Percentiles rank a stretch among this genome's conserved stretches.
These are phyloP conservation scores for Epichloe festucae DNA, from an alignment of 2,329 filamentous ascomycete species.

Conservation along the genomic window DNA sequence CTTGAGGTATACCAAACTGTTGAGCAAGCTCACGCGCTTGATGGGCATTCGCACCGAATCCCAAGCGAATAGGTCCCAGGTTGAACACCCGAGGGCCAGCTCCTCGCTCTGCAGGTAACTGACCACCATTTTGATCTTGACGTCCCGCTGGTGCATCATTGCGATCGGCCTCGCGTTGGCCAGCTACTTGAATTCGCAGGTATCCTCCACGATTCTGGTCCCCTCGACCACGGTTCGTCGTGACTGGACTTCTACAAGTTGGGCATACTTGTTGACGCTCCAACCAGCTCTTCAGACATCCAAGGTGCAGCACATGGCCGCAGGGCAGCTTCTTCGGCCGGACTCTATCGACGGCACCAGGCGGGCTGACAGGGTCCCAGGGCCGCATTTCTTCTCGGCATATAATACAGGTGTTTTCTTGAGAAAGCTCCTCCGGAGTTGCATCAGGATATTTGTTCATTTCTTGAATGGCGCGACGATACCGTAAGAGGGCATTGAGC, in stretches of 20 bases:
- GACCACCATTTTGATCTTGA: conserved; percentile 7
- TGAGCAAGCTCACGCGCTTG: conserved; percentile 57
- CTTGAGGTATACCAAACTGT: conserved; percentile 38
- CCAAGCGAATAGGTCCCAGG: conserved; percentile 61
- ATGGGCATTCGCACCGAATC: conserved; percentile 58
- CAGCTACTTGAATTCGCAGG: conserved; percentile 18
- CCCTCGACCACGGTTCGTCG: conserved; percentile 16
- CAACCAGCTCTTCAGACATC: conserved; percentile 91
- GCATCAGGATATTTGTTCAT: conserved; percentile 95
- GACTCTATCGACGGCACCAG: conserved; percentile 65
- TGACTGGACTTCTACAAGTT: conserved; percentile 75
- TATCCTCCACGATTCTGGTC: conserved; percentile 16
- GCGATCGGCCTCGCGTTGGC: conserved; percentile 2
- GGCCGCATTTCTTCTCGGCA: conserved; percentile 91
- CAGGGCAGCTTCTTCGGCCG: conserved; percentile 94
- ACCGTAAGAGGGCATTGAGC: conserved; percentile 77
- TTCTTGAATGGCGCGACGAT: conserved; percentile 80
- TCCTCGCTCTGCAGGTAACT: conserved; percentile 10
- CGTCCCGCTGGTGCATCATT: conserved; percentile 7
- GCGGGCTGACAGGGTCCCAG: conserved; percentile 48
- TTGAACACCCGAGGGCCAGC: conserved; percentile 51
- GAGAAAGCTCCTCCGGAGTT: conserved; percentile 67
- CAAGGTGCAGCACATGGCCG: conserved; percentile 87
- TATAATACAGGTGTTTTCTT: conserved; percentile 93
- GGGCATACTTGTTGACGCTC: conserved; percentile 96